Evolutionary conservation across 257 asterid genomes (phyloP).

Genomic region (Solanum clarkiae): DNA sequence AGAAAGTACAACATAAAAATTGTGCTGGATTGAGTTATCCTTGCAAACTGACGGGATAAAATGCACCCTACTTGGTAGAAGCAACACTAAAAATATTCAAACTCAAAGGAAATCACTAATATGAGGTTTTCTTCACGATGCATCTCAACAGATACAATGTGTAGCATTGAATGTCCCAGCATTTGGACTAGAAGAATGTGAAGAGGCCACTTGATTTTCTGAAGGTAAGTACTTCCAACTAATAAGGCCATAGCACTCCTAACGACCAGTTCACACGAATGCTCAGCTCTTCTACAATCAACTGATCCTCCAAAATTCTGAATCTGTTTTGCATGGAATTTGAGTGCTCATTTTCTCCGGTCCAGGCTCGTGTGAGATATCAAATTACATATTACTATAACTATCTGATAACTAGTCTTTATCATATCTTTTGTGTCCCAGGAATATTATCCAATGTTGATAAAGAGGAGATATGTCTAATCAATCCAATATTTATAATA

Average conservation of each 20-base stretch:
- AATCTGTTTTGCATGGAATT: neutral
- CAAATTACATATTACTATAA: neutral
- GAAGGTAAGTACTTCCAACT: neutral
- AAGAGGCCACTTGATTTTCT: neutral
- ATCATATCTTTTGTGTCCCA: neutral
- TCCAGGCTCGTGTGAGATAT: neutral
- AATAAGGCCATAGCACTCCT: neutral
- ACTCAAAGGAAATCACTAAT: neutral
- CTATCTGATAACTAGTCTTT: neutral
- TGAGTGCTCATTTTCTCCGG: neutral
- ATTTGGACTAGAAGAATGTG: neutral
- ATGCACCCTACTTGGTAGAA: neutral
- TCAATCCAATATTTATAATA: neutral
- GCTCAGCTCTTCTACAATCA: neutral
- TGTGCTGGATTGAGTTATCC: conserved; percentile 7
- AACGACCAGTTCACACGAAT: neutral
- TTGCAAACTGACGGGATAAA: neutral
- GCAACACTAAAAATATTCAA: neutral
- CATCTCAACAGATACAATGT: neutral
- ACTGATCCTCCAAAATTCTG: neutral
- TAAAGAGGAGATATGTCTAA: neutral
- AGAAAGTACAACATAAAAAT: conserved; percentile 1
- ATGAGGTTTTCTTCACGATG: neutral
- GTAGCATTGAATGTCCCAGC: neutral
- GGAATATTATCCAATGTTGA: neutral